phyloP scores from a whole-genome alignment of 192 early-diverging fungal species.

The Funneliformis geosporum region DNA sequence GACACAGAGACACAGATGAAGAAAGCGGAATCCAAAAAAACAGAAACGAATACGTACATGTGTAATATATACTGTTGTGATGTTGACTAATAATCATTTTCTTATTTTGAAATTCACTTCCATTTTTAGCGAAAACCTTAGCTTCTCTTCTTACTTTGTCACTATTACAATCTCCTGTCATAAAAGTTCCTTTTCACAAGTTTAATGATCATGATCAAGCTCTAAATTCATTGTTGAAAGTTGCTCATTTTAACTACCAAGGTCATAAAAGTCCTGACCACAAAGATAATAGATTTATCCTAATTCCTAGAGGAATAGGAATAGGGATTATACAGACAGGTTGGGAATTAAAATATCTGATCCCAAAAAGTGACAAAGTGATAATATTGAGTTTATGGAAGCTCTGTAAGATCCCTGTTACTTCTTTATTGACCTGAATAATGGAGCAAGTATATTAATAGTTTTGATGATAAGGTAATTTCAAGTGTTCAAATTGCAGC shows the following conservation, averaged over 20 bases:
- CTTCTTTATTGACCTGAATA: slow-evolving; percentile 14
- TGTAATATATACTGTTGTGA: slow-evolving; percentile 15
- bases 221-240: not conserved
- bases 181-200: slow-evolving; percentile 10
- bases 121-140: slow-evolving; percentile 15
- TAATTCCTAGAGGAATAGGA: slow-evolving; percentile 29
- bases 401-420: slow-evolving; percentile 12
- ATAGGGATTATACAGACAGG: slow-evolving; percentile 24
- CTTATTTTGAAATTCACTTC: slow-evolving; percentile 7
- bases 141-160: not conserved
- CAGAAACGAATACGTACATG: too few species aligned
- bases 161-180: not conserved
- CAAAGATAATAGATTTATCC: slow-evolving; percentile 24
- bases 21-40: too few species aligned
- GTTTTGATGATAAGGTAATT: not conserved
- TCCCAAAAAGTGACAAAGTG: too few species aligned
- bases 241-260: not conserved
- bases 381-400: too few species aligned
- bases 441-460: slow-evolving; percentile 23
- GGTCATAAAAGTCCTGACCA: slow-evolving; percentile 2
- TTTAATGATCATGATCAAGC: slow-evolving; percentile 18
- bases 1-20: too few species aligned
- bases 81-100: slow-evolving; percentile 3
- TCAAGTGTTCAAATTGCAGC: slow-evolving; percentile 10
- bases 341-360: too few species aligned